A percentile compares a stretch with the other conserved stretches of the same genome.
Evolutionary conservation across 805 yeast genomes (phyloP).

Genomic region (Metschnikowia proteae): DNA sequence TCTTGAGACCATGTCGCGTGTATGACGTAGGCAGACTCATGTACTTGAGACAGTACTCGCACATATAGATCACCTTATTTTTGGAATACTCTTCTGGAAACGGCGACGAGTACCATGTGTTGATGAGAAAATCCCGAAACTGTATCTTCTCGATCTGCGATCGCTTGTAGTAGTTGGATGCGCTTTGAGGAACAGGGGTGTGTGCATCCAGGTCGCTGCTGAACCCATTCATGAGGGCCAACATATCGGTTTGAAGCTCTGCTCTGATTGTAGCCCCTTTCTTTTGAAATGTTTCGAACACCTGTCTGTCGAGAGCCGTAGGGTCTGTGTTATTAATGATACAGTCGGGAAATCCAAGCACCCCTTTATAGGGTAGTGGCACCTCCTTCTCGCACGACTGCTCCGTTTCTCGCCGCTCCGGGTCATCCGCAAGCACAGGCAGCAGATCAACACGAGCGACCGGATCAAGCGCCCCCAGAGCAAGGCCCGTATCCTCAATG

Average conservation of each 20-base stretch:
- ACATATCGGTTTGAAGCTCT: constrained; percentile 18
- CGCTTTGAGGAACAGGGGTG: constrained; percentile 15
- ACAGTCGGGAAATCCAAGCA: constrained; percentile 55
- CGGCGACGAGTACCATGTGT: constrained; percentile 91
- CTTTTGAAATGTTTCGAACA: constrained; percentile 35
- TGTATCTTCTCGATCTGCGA: constrained; percentile 59
- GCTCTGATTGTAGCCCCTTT: constrained; percentile 23
- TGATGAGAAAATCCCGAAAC: constrained; percentile 69
- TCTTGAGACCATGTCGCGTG: constrained; percentile 66
- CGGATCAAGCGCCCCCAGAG: neutral
- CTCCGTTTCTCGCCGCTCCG: neutral
- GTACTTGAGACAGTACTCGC: constrained; percentile 82
- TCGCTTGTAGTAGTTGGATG: constrained; percentile 22
- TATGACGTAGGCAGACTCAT: constrained; percentile 64
- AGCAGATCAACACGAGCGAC: neutral
- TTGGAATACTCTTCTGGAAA: constrained; percentile 82
- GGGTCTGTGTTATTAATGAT: constrained; percentile 63
- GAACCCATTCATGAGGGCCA: constrained; percentile 3
- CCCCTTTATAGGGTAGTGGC: constrained; percentile 61
- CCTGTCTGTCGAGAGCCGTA: constrained; percentile 42
- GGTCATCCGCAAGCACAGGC: neutral
- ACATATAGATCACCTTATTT: constrained; percentile 61
- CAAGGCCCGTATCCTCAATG: neutral
- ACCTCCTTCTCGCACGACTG: neutral
- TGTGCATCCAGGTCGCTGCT: constrained; percentile 16